These are phyloP conservation scores for Eucommia ulmoides DNA, from an alignment of 257 asterid genomes.

Conservation along the genomic window DNA sequence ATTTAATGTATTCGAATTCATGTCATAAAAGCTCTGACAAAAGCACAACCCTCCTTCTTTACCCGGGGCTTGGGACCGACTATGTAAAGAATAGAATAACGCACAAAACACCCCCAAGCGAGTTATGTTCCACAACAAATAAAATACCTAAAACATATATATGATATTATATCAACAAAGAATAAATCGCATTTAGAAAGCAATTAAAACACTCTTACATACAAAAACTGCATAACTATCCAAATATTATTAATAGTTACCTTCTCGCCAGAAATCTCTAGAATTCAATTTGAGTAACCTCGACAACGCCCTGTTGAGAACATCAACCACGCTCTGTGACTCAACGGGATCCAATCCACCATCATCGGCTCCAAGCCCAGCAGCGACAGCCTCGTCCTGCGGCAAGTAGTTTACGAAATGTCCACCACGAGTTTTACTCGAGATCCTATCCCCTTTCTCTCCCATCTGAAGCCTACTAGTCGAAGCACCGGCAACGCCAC, in stretches of 20 bases:
- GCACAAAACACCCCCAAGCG: neutral
- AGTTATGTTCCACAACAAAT: neutral
- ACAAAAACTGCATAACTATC: neutral
- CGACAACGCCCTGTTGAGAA: conserved; percentile 64
- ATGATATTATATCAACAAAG: neutral
- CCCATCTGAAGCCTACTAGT: conserved; percentile 33
- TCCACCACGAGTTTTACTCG: conserved; percentile 26
- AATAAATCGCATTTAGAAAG: neutral
- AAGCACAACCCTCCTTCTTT: no score
- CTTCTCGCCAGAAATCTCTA: conserved; percentile 85
- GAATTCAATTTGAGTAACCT: conserved; percentile 68
- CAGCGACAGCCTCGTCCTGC: conserved; percentile 96
- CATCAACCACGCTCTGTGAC: conserved; percentile 87
- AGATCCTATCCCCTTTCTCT: conserved; percentile 36
- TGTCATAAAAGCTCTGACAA: no score
- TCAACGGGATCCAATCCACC: conserved; percentile 89
- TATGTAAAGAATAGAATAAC: no score
- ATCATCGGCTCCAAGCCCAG: conserved; percentile 64
- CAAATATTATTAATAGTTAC: conserved; percentile 13
- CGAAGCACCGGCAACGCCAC: conserved; percentile 12
- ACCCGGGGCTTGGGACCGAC: no score
- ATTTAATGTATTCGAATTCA: no score
- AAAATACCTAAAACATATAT: neutral
- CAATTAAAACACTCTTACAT: neutral
- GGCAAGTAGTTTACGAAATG: conserved; percentile 75